Evolutionary conservation across 2,329 filamentous ascomycete genomes (phyloP).

Genomic region (Coniochaeta sp.): DNA sequence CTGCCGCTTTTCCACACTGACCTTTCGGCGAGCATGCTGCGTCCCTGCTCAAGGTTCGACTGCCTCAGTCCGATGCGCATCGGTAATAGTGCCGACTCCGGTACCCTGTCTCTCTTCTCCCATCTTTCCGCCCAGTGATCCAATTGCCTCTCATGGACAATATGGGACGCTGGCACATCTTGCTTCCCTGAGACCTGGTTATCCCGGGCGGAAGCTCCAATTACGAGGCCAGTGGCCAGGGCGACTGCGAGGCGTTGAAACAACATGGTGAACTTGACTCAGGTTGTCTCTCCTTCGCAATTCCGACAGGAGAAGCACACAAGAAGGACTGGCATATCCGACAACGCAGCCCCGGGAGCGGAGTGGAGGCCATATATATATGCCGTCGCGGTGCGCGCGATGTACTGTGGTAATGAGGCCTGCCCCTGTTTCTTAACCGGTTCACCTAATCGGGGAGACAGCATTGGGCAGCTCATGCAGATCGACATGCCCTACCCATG

Average conservation of each 20-base stretch:
- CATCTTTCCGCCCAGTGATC: background rate
- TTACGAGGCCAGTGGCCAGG: conserved; percentile 1
- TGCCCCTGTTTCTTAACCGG: background rate
- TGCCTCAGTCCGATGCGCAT: conserved; percentile 3
- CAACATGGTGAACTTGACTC: conserved; percentile 1
- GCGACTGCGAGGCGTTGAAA: conserved; percentile 2
- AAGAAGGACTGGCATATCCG: background rate
- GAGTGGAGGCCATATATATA: background rate
- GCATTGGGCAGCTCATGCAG: background rate
- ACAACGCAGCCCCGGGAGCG: background rate
- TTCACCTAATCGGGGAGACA: background rate
- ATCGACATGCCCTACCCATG: background rate
- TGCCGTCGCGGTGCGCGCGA: background rate
- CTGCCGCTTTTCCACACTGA: background rate
- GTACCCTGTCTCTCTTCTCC: background rate
- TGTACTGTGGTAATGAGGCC: background rate
- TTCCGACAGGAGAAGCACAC: background rate
- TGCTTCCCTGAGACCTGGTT: background rate
- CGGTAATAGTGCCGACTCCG: background rate
- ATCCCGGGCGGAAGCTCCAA: conserved; percentile 1
- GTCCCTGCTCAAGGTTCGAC: conserved; percentile 2
- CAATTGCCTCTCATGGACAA: conserved; percentile 2
- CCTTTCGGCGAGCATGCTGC: background rate
- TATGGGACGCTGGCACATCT: background rate
- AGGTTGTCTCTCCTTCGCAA: background rate